Conservation (phyloP, 768 basidiomycete species). For the Thelephora aurantiotincta region DNA sequence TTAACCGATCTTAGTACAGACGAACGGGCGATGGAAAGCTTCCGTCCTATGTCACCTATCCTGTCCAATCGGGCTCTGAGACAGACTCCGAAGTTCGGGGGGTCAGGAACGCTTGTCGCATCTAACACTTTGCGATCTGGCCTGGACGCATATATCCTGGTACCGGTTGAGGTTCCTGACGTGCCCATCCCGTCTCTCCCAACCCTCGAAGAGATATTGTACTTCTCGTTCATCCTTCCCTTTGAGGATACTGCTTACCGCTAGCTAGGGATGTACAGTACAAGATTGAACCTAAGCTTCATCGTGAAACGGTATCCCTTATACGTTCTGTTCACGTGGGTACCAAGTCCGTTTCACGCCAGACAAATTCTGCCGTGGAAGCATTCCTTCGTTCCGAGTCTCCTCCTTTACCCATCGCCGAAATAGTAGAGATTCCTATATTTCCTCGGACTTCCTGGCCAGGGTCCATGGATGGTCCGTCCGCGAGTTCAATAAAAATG, state of each 20-base stretch:
- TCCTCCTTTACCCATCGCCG: constrained; percentile 14
- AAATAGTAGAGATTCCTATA: constrained; percentile 26
- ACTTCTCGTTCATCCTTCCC: constrained; percentile 6
- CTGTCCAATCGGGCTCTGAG: constrained; percentile 30
- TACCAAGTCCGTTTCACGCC: not conserved
- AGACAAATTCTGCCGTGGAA: constrained; percentile 5
- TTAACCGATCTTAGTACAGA: constrained; percentile 11
- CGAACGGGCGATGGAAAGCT: constrained; percentile 10
- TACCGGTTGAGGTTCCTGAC: not conserved
- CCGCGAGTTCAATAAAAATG: not conserved
- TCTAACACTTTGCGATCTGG: not conserved
- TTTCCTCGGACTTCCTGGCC: constrained; percentile 25
- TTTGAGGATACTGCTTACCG: not conserved
- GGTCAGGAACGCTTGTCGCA: not conserved
- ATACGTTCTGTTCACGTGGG: constrained; percentile 14
- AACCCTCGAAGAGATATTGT: constrained; percentile 27
- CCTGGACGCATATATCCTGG: not conserved
- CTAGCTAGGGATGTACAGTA: constrained; percentile 17
- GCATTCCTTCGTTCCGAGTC: constrained; percentile 19
- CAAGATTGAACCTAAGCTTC: constrained; percentile 15
- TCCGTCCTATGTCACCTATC: constrained; percentile 28
- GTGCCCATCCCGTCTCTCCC: constrained; percentile 1
- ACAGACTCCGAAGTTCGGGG: constrained; percentile 31
- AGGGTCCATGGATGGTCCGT: constrained; percentile 6
- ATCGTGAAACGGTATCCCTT: constrained; percentile 13